A percentile compares a stretch with the other conserved stretches of the same genome.
phyloP scores from a whole-genome alignment of 805 yeast species.

The Wickerhamiella allomyrinae region DNA sequence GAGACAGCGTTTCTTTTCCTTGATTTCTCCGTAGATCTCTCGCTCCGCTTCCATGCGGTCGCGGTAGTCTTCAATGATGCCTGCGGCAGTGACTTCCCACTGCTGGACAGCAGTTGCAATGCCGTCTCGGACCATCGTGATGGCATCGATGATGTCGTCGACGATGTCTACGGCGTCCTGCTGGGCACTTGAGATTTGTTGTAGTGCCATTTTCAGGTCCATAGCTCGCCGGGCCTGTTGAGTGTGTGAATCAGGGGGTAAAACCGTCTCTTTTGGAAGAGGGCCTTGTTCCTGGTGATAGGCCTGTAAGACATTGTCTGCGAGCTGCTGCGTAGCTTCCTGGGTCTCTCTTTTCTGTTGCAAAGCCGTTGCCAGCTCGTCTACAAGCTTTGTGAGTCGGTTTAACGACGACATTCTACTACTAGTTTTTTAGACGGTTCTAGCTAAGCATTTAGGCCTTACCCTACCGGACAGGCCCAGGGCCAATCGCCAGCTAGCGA shows the following conservation, averaged over 20 bases:
- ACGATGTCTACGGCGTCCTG: conserved; percentile 15
- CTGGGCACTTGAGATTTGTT: conserved; percentile 11
- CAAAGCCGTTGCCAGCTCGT: conserved; percentile 18
- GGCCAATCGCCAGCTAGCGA: background rate
- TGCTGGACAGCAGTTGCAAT: conserved; percentile 7
- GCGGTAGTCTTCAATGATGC: conserved; percentile 8
- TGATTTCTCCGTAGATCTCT: conserved; percentile 5
- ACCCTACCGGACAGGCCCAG: background rate
- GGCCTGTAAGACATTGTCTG: conserved; percentile 11
- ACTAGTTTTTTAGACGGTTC: background rate
- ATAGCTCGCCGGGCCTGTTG: conserved; percentile 5
- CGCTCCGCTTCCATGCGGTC: conserved; percentile 8
- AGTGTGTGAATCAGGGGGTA: background rate
- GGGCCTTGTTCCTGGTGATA: conserved; percentile 4
- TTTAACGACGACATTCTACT: background rate
- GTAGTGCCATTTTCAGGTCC: conserved; percentile 12
- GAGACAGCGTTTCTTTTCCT: conserved; percentile 9
- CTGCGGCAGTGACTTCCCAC: conserved; percentile 3
- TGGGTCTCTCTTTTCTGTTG: conserved; percentile 16
- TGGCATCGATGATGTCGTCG: conserved; percentile 7
- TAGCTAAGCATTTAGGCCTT: background rate
- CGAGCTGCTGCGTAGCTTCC: conserved; percentile 12
- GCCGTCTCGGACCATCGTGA: conserved; percentile 9
- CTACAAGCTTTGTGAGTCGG: conserved; percentile 18
- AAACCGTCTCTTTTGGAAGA: conserved; percentile 1